Percentiles rank a stretch among this genome's conserved stretches.
phyloP scores from a whole-genome alignment of 768 basidiomycete genomes.

The Dictyophora rubrovolvata region DNA sequence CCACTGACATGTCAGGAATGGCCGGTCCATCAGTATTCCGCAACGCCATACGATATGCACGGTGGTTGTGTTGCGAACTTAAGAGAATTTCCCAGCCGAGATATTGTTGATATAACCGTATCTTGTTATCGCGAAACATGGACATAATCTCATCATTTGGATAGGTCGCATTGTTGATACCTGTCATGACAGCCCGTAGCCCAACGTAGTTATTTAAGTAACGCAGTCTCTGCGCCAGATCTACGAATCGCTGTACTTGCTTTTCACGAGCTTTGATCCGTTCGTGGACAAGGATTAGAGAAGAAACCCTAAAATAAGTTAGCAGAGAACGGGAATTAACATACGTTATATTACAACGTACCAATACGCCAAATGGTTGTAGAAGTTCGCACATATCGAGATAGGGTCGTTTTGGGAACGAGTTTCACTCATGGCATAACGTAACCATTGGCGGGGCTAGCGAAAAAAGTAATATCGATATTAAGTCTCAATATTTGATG shows the following conservation, averaged over 20 bases:
- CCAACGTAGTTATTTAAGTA: conserved; percentile 87
- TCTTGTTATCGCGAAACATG: conserved; percentile 51
- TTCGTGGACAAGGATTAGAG: conserved; percentile 82
- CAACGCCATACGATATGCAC: conserved; percentile 84
- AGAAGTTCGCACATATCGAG: conserved; percentile 59
- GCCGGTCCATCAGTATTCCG: conserved; percentile 76
- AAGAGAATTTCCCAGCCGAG: conserved; percentile 80
- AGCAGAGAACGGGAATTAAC: conserved; percentile 9
- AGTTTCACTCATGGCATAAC: conserved; percentile 61
- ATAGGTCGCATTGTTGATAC: conserved; percentile 76
- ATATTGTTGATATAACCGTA: conserved; percentile 67
- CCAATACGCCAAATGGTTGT: conserved; percentile 83
- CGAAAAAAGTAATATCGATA: conserved; percentile 8
- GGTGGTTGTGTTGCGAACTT: conserved; percentile 70
- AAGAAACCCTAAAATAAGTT: conserved; percentile 58
- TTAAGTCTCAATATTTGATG: not conserved
- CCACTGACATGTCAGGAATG: conserved; percentile 55
- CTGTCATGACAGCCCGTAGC: conserved; percentile 86
- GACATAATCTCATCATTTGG: conserved; percentile 72
- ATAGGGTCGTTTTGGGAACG: conserved; percentile 60
- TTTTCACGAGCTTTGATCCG: conserved; percentile 62
- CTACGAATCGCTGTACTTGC: conserved; percentile 83
- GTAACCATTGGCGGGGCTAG: conserved; percentile 85
- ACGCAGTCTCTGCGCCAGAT: conserved; percentile 72
- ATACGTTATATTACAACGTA: conserved; percentile 22